Percentiles rank a stretch among this genome's conserved stretches.
These are phyloP conservation scores for Linum trigynum DNA, from an alignment of 345 rosid genomes.

Conservation along the genomic window DNA sequence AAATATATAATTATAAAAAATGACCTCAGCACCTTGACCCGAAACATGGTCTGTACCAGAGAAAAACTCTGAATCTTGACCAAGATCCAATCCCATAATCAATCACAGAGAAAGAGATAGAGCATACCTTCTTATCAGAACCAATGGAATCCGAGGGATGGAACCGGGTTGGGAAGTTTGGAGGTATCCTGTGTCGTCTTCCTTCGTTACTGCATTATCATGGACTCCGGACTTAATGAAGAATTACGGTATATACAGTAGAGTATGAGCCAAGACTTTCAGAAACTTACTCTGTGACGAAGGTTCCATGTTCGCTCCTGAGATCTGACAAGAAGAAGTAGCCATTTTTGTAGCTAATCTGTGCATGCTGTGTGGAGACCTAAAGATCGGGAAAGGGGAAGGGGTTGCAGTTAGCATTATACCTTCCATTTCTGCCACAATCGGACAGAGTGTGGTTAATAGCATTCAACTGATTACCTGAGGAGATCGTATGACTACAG, in stretches of 20 bases:
- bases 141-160: constrained; percentile 54
- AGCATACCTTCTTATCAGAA: constrained; percentile 49
- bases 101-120: background rate
- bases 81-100: background rate
- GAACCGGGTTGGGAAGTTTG: constrained; percentile 47
- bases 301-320: constrained; percentile 65
- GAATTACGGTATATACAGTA: background rate
- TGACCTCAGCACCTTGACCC: constrained; percentile 60
- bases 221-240: constrained; percentile 4
- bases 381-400: constrained; percentile 17
- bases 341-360: constrained; percentile 60
- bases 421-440: background rate
- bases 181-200: constrained; percentile 36
- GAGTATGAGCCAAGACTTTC: background rate
- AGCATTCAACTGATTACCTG: constrained; percentile 33
- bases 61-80: background rate
- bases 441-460: background rate
- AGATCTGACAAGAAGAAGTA: constrained; percentile 64
- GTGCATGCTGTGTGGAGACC: constrained; percentile 76
- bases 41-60: constrained; percentile 48
- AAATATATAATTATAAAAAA: too few species aligned
- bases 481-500: constrained; percentile 45
- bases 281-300: constrained; percentile 54
- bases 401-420: background rate
- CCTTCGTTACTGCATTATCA: constrained; percentile 53